phyloP scores from a whole-genome alignment of 768 basidiomycete genomes.

The Coprinopsis strossmayeri region DNA sequence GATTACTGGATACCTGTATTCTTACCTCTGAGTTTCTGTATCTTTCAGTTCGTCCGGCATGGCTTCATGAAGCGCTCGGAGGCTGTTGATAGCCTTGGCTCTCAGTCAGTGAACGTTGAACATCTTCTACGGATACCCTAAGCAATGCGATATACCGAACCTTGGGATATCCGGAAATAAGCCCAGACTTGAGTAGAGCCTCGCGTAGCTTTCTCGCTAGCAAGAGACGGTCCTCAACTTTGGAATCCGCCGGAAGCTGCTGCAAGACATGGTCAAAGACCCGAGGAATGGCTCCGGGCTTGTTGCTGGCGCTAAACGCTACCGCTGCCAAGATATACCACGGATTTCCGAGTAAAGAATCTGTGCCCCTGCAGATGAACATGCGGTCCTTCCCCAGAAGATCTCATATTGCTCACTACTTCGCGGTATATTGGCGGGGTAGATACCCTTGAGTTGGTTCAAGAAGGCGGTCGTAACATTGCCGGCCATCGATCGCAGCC shows the following conservation, averaged over 20 bases:
- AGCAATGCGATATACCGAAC: slow-evolving; percentile 29
- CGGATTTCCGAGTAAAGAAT: slow-evolving; percentile 28
- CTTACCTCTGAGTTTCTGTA: slow-evolving; percentile 38
- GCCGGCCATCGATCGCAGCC: background rate
- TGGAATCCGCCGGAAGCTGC: slow-evolving; percentile 8
- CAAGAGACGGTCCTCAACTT: slow-evolving; percentile 27
- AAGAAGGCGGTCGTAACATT: slow-evolving; percentile 37
- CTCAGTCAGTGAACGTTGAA: too few species aligned
- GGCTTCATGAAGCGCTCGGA: slow-evolving; percentile 41
- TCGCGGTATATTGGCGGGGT: too few species aligned
- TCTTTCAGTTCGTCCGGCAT: slow-evolving; percentile 50
- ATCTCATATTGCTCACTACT: too few species aligned
- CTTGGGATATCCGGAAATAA: slow-evolving; percentile 52
- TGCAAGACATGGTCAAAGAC: slow-evolving; percentile 44
- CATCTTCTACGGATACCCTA: too few species aligned
- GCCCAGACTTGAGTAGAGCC: slow-evolving; percentile 54
- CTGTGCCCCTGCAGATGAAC: background rate
- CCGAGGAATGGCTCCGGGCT: slow-evolving; percentile 48
- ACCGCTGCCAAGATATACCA: slow-evolving; percentile 59
- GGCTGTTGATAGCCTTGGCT: slow-evolving; percentile 55
- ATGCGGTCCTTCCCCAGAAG: background rate
- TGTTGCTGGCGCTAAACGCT: slow-evolving; percentile 52
- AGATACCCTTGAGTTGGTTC: slow-evolving; percentile 21
- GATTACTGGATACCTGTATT: background rate
- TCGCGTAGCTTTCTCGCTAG: slow-evolving; percentile 56